phyloP scores from a whole-genome alignment of 208 protist genomes.

The Tritrichomonas foetus region DNA sequence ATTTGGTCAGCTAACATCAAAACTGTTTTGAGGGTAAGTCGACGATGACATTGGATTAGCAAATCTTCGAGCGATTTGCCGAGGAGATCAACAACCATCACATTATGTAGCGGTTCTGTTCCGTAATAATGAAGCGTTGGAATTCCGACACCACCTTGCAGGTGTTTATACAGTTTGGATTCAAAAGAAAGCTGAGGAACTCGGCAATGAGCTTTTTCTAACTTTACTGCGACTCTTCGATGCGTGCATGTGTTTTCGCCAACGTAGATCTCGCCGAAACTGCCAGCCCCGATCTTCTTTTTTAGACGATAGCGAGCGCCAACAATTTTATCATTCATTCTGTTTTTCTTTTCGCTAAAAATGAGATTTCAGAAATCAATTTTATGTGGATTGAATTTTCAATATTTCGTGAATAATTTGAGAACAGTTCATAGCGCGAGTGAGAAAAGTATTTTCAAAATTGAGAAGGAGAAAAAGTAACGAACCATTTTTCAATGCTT shows the following conservation, averaged over 20 bases:
- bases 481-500: too few relatives aligned
- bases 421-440: too few relatives aligned
- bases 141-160: constrained; percentile 79
- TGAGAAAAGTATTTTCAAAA: too few relatives aligned
- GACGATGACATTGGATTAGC: constrained; percentile 71
- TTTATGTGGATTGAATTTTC: too few relatives aligned
- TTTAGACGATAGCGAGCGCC: constrained; percentile 80
- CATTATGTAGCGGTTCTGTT: constrained; percentile 87
- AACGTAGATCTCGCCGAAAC: constrained; percentile 84
- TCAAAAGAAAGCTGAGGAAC: constrained; percentile 96
- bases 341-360: too few relatives aligned
- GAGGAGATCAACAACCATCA: constrained; percentile 96
- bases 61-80: constrained; percentile 94
- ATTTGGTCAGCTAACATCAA: constrained; percentile 94
- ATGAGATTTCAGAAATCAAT: too few relatives aligned
- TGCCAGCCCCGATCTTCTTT: constrained; percentile 91
- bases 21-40: constrained; percentile 93
- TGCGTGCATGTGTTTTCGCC: constrained; percentile 63
- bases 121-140: constrained; percentile 87
- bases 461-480: too few relatives aligned
- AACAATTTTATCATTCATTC: constrained; percentile 72
- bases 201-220: constrained; percentile 54
- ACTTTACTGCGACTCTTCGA: constrained; percentile 52
- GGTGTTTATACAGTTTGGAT: constrained; percentile 79
- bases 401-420: too few relatives aligned